Conservation (phyloP, 768 basidiomycete species). For the Royoungia palumana region DNA sequence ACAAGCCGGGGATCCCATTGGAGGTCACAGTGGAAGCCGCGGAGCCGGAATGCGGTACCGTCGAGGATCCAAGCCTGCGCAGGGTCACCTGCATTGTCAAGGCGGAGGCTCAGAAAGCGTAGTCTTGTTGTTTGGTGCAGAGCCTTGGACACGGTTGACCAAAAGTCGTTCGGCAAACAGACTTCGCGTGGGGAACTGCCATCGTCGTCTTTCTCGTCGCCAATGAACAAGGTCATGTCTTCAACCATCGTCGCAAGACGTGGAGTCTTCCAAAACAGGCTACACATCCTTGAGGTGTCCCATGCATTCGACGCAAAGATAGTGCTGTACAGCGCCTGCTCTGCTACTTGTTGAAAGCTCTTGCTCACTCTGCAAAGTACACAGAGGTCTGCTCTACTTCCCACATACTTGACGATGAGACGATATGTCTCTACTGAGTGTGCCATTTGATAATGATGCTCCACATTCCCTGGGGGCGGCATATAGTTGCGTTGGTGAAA, state of each 20-base stretch:
- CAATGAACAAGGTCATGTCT: slow-evolving; percentile 48
- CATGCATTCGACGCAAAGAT: slow-evolving; percentile 43
- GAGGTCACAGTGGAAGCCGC: slow-evolving; percentile 61
- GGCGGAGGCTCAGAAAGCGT: slow-evolving; percentile 50
- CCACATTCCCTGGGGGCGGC: slow-evolving; percentile 34
- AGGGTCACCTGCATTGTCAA: slow-evolving; percentile 25
- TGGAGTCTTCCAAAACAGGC: slow-evolving; percentile 41
- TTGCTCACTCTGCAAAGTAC: slow-evolving; percentile 57
- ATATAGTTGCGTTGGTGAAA: neutral
- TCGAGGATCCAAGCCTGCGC: slow-evolving; percentile 38
- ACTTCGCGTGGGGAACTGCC: neutral
- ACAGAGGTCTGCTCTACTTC: slow-evolving; percentile 51
- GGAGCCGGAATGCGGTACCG: slow-evolving; percentile 51
- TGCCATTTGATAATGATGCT: slow-evolving; percentile 45
- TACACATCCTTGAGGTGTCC: slow-evolving; percentile 44
- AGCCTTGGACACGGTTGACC: slow-evolving; percentile 48
- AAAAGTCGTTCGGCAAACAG: slow-evolving; percentile 40
- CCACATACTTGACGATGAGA: slow-evolving; percentile 52
- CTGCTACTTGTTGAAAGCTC: slow-evolving; percentile 51
- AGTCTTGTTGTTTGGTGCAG: slow-evolving; percentile 46
- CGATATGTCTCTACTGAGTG: slow-evolving; percentile 57
- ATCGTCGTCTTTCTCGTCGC: slow-evolving; percentile 20
- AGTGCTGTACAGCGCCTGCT: slow-evolving; percentile 59
- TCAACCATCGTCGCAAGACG: slow-evolving; percentile 53
- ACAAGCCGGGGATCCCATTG: slow-evolving; percentile 59